Conservation (phyloP, 2,329 filamentous ascomycete species). For the Pseudogymnoascus sp. region DNA sequence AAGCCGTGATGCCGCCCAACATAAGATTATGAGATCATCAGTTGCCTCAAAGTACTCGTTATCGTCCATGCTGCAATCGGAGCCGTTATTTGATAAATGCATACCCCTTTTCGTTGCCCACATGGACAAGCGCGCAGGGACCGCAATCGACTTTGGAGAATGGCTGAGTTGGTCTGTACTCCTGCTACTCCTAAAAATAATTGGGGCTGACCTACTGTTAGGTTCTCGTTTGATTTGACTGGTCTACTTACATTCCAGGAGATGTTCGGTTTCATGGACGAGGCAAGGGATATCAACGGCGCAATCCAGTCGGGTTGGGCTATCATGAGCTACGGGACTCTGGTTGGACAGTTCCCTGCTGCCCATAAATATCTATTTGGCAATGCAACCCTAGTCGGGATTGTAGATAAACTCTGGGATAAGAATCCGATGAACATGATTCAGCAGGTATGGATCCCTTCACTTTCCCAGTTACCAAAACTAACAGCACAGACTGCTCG, state of each 20-base stretch:
- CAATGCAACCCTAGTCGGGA: not conserved
- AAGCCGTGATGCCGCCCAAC: not conserved
- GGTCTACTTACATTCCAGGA: constrained; percentile 12
- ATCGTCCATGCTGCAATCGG: not conserved
- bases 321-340: not conserved
- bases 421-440: constrained; percentile 6
- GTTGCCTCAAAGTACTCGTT: not conserved
- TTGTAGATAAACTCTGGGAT: not conserved
- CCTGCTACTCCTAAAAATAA: too few species aligned
- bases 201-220: not conserved
- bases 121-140: constrained; percentile 3
- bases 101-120: not conserved
- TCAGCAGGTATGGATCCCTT: not conserved
- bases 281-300: constrained; percentile 9
- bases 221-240: constrained; percentile 15
- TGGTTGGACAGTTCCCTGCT: constrained; percentile 6
- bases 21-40: not conserved
- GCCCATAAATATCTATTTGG: constrained; percentile 10
- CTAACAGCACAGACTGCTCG: not conserved
- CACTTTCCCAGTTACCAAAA: not conserved
- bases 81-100: constrained; percentile 9
- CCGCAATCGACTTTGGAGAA: constrained; percentile 6
- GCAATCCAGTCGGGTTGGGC: constrained; percentile 11
- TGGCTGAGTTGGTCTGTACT: constrained; percentile 8
- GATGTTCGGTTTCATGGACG: constrained; percentile 14